These are phyloP conservation scores for Cryptococcus maquisensis DNA, from an alignment of 1,284 basidiomycete species.

Conservation along the genomic window DNA sequence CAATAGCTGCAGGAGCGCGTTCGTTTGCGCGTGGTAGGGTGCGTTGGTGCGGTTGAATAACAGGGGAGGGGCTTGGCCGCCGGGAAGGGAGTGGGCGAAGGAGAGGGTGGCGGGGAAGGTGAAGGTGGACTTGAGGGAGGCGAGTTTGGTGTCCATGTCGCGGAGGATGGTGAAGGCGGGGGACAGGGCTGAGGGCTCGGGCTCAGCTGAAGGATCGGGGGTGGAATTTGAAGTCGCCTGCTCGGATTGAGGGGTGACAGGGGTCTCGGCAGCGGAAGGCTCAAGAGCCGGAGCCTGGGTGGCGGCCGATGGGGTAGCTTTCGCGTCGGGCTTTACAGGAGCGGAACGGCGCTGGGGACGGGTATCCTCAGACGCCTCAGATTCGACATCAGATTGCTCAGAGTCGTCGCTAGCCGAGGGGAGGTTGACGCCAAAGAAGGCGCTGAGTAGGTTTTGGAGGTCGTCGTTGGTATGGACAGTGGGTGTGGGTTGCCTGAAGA, in stretches of 20 bases:
- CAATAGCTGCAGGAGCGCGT: slow-evolving; percentile 60
- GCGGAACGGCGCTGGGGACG: too few relatives aligned
- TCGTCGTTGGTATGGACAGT: slow-evolving; percentile 17
- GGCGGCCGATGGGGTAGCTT: too few relatives aligned
- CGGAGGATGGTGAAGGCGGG: slow-evolving; percentile 23
- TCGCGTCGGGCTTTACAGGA: too few relatives aligned
- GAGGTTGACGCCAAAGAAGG: slow-evolving; percentile 1
- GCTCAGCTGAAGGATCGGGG: background rate
- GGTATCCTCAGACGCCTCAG: background rate
- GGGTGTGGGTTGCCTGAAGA: background rate
- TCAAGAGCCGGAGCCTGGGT: background rate
- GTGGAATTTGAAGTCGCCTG: too few relatives aligned
- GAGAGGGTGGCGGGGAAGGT: slow-evolving; percentile 34
- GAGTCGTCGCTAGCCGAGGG: background rate
- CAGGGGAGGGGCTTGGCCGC: slow-evolving; percentile 23
- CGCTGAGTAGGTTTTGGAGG: slow-evolving; percentile 28
- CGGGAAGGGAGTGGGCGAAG: slow-evolving; percentile 25
- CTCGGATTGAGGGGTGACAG: too few relatives aligned
- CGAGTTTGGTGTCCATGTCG: slow-evolving; percentile 29
- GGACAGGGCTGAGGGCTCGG: background rate
- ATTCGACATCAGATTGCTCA: slow-evolving; percentile 1
- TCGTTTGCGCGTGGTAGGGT: slow-evolving; percentile 58
- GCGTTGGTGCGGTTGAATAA: slow-evolving; percentile 55
- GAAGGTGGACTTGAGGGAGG: slow-evolving; percentile 23
- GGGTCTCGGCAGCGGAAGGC: slow-evolving; percentile 4